A percentile compares a stretch with the other conserved stretches of the same genome.
These are phyloP conservation scores for Tylopilus orsonianus DNA, from an alignment of 1,284 basidiomycete genomes.

Conservation along the genomic window DNA sequence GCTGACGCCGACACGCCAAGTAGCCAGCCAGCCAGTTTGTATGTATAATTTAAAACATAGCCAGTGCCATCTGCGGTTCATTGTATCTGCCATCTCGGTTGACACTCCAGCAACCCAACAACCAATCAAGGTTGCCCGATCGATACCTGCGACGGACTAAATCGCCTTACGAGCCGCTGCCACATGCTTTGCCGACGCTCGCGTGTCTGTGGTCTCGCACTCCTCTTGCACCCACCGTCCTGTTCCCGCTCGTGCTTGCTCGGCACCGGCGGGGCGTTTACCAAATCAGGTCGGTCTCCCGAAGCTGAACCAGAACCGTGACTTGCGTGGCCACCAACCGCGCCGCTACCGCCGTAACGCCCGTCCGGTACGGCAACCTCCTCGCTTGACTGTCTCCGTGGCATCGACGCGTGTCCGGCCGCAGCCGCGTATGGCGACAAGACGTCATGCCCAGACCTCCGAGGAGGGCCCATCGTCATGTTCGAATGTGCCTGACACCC, in stretches of 20 bases:
- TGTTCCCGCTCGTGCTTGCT: conserved; percentile 8
- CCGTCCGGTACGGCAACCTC: conserved; percentile 13
- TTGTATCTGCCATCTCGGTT: too few relatives aligned
- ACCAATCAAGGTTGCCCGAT: conserved; percentile 21
- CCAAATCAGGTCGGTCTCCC: conserved; percentile 10
- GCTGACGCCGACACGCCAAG: background rate
- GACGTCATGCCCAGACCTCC: conserved; percentile 21
- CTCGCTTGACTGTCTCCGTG: conserved; percentile 13
- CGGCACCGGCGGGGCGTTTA: background rate
- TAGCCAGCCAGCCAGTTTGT: background rate
- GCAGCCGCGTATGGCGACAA: conserved; percentile 6
- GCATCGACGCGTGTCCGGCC: background rate
- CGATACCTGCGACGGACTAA: conserved; percentile 21
- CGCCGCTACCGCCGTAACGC: conserved; percentile 3
- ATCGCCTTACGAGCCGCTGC: conserved; percentile 28
- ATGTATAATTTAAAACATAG: conserved; percentile 2
- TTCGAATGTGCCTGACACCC: conserved; percentile 25
- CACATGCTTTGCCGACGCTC: conserved; percentile 28
- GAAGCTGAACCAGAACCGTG: background rate
- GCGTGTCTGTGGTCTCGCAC: conserved; percentile 4
- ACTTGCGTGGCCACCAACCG: background rate
- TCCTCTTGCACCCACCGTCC: conserved; percentile 1
- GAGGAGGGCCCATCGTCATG: conserved; percentile 17
- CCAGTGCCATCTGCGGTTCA: background rate
- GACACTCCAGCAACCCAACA: background rate